These are phyloP conservation scores for Goffeauzyma gilvescens DNA, from an alignment of 768 basidiomycete genomes.

Conservation along the genomic window DNA sequence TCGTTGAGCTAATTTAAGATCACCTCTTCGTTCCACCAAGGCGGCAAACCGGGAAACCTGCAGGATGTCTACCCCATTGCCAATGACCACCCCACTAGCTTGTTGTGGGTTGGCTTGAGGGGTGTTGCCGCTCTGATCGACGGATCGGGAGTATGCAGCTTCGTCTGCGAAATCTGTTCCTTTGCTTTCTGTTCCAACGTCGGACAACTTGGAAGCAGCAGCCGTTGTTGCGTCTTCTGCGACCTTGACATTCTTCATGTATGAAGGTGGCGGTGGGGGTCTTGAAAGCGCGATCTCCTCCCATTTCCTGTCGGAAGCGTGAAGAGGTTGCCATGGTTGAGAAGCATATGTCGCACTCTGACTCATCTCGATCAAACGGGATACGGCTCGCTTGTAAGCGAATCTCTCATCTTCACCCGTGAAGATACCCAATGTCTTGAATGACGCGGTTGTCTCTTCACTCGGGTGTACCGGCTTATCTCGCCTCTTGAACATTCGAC, in stretches of 20 bases:
- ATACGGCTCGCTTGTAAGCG: constrained; percentile 46
- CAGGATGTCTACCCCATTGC: background rate
- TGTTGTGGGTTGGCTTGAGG: constrained; percentile 4
- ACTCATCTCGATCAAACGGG: constrained; percentile 44
- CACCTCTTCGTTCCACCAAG: background rate
- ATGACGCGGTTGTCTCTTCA: constrained; percentile 24
- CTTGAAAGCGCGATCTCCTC: constrained; percentile 15
- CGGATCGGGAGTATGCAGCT: constrained; percentile 22
- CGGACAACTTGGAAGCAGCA: too few species aligned
- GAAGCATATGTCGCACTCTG: constrained; percentile 19
- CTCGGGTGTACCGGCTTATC: constrained; percentile 12
- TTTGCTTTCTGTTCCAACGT: too few species aligned
- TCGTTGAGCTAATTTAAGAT: background rate
- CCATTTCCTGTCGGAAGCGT: constrained; percentile 17
- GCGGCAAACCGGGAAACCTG: background rate
- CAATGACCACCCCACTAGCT: background rate
- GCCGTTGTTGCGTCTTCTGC: too few species aligned
- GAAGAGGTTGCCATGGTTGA: constrained; percentile 27
- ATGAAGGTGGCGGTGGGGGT: constrained; percentile 6
- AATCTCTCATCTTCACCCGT: constrained; percentile 45
- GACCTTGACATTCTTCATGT: too few species aligned
- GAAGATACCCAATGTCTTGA: constrained; percentile 42
- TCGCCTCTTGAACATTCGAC: constrained; percentile 13
- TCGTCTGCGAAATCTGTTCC: constrained; percentile 23
- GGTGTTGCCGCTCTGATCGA: too few species aligned